These are phyloP conservation scores for Neopestalotiopsis sp. DNA, from an alignment of 2,329 filamentous ascomycete genomes.

Conservation along the genomic window DNA sequence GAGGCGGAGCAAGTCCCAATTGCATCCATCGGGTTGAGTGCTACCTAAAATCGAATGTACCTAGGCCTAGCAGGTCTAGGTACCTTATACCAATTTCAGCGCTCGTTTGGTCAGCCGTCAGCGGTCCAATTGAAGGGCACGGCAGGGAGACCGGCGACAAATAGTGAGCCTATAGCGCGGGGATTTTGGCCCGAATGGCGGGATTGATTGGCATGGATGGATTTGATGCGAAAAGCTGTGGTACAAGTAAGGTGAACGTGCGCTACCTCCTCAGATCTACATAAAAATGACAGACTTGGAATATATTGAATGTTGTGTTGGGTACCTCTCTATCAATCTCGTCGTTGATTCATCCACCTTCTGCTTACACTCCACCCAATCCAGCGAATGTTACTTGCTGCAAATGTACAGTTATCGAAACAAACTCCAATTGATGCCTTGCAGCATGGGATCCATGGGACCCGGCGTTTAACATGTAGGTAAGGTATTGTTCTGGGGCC, in stretches of 20 bases:
- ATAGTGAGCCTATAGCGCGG: constrained; percentile 7
- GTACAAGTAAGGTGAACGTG: neutral
- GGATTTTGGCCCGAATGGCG: neutral
- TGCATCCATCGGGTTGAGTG: neutral
- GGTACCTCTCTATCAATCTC: neutral
- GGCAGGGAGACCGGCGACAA: neutral
- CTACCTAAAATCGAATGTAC: too few relatives aligned
- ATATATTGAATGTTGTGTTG: neutral
- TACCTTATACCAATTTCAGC: neutral
- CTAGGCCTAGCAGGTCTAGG: too few relatives aligned
- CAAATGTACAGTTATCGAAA: neutral
- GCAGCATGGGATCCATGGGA: neutral
- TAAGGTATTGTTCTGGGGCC: neutral
- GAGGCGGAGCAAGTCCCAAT: constrained; percentile 4
- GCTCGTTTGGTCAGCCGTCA: constrained; percentile 6
- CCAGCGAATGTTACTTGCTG: neutral
- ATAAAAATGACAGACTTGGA: neutral
- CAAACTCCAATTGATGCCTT: neutral
- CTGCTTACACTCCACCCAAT: neutral
- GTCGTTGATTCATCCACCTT: neutral
- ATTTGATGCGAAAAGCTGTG: neutral
- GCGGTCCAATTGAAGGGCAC: neutral
- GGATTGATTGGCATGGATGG: constrained; percentile 5
- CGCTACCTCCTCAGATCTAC: neutral
- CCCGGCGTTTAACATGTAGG: neutral